These are phyloP conservation scores for Bryoglossum gracile DNA, from an alignment of 495 filamentous ascomycete genomes.

Conservation along the genomic window DNA sequence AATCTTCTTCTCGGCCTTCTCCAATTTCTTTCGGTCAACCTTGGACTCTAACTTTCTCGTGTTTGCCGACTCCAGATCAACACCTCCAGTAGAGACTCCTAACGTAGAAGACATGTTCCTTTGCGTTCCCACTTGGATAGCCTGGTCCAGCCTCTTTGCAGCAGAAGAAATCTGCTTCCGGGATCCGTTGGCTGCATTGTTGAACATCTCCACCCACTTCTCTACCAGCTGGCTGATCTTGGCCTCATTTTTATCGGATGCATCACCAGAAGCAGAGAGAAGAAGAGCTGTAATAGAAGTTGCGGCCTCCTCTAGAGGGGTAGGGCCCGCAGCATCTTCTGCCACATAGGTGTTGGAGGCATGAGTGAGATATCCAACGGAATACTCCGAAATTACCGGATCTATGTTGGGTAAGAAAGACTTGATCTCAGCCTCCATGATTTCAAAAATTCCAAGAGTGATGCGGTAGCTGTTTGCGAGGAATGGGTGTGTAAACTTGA, in stretches of 20 bases:
- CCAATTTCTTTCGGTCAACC: slow-evolving; percentile 97
- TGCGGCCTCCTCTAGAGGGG: slow-evolving; percentile 78
- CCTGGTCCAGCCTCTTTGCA: slow-evolving; percentile 84
- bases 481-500: too few relatives aligned
- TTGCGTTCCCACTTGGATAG: slow-evolving; percentile 90
- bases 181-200: slow-evolving; percentile 64
- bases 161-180: slow-evolving; percentile 59
- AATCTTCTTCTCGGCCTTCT: slow-evolving; percentile 98
- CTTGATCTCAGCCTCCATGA: slow-evolving; percentile 89
- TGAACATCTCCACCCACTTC: slow-evolving; percentile 79
- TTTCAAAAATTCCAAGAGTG: slow-evolving; percentile 7
- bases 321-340: slow-evolving; percentile 61
- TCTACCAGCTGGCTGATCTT: slow-evolving; percentile 79
- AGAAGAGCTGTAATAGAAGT: slow-evolving; percentile 77
- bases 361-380: slow-evolving; percentile 88
- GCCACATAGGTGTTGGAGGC: slow-evolving; percentile 75
- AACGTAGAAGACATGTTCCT: slow-evolving; percentile 92
- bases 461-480: too few relatives aligned
- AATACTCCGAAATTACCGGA: slow-evolving; percentile 85
- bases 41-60: slow-evolving; percentile 90
- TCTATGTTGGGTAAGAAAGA: slow-evolving; percentile 82
- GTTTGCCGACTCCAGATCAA: slow-evolving; percentile 92
- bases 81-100: slow-evolving; percentile 71
- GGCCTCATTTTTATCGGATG: slow-evolving; percentile 59
- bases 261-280: slow-evolving; percentile 79